Evolutionary conservation across 140 eudicot species (phyloP).

Genomic region (Stevia rebaudiana): DNA sequence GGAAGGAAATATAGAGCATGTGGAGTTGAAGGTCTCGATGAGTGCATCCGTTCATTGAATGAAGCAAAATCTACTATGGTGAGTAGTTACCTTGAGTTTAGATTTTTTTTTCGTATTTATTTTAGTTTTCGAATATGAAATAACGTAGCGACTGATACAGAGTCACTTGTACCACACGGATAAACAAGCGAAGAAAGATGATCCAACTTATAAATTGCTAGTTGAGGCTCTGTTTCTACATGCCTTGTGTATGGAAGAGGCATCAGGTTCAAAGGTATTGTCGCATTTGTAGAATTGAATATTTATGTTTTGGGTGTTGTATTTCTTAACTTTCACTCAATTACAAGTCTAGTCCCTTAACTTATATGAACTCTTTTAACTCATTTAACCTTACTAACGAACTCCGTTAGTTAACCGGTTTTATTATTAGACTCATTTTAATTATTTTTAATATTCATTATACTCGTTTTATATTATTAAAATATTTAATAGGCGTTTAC

Average conservation of each 20-base stretch:
- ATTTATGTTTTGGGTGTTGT: background rate
- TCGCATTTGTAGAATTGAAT: conserved; percentile 8
- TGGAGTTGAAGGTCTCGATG: conserved; percentile 57
- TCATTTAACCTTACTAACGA: too few species aligned
- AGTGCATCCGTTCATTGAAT: conserved; percentile 51
- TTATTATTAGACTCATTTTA: too few species aligned
- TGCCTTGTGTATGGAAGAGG: conserved; percentile 63
- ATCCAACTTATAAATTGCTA: conserved; percentile 37
- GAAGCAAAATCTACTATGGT: conserved; percentile 61
- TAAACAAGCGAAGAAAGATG: conserved; percentile 20
- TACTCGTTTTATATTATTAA: too few species aligned
- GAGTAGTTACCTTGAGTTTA: conserved; percentile 21
- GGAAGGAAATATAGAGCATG: conserved; percentile 54
- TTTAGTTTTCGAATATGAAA: conserved; percentile 16
- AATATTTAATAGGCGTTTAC: too few species aligned
- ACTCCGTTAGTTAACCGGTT: too few species aligned
- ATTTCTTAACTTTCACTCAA: too few species aligned
- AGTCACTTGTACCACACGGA: conserved; percentile 25
- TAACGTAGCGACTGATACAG: conserved; percentile 35
- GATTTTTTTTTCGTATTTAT: conserved; percentile 6
- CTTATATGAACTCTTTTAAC: too few species aligned
- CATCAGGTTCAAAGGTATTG: conserved; percentile 59
- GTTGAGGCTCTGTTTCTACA: conserved; percentile 62
- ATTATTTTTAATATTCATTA: too few species aligned
- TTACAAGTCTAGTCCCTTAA: too few species aligned